Evolutionary conservation across 208 protist species (phyloP), one percentile per base, ranked within the genome.

Genomic region (Vickermania ingenoplastis): DNA sequence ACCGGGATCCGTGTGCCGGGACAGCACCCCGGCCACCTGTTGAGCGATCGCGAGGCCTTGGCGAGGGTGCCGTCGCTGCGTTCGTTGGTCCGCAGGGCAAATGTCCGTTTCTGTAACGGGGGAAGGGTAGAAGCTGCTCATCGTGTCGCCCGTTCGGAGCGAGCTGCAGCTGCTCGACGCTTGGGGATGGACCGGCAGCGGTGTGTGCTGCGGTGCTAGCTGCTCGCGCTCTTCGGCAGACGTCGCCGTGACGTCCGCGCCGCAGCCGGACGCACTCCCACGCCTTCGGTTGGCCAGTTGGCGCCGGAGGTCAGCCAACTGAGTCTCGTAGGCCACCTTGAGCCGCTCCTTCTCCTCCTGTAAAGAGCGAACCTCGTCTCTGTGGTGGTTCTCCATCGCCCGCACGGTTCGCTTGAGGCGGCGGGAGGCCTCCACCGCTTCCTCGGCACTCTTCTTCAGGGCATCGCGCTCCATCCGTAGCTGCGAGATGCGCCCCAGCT

Each of bases 301-400:
- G 11, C 73, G 73, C 14, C 77, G 72, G 41, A 86, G 68, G 69
- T 93, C 86, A 1, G 81, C 78, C 48, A 93, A 63, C 69, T 90
- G 78, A 5, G 76, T 59, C 49, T 93, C 86, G 61, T 86, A 89
- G 24, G 81, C 77, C 11, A 75, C 73, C 45, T 81, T 80, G 56
- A 84, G 65, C 21, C 83, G 82, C 61, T 83, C 83, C 57, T 82
- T 79, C 70, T 93, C 78, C 17, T 57, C 22, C 54, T 70, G 72
- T 61, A 89, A 65, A 25, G 76, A 76, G 30, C 57, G 57, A 22
- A 86, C 65, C 57, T 89, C 75, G 25, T 79, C 72, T 13, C 63
- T 62, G 60, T 85, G 81, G 45, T 80, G 75, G 28, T 36, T 53
- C n/a, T 77, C 77, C 7, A 63, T 48, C 21, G 65, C 57, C 56